Base-by-base conservation (phyloP, 2,329 filamentous ascomycete species). In the Lachnellula cervina region DNA sequence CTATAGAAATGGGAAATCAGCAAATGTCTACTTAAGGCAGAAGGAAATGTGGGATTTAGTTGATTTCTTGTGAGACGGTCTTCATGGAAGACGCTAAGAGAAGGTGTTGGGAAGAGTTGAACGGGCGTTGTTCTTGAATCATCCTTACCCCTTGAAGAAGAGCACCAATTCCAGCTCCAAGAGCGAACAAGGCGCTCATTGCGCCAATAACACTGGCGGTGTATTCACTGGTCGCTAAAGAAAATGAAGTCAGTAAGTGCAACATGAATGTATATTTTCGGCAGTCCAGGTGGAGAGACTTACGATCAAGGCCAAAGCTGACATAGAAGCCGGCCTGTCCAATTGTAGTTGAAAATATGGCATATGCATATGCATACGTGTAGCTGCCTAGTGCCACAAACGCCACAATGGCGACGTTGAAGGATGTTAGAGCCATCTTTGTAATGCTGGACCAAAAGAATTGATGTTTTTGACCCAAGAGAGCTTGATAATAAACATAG, bases 121-220 rank as follows among this genome's bases (percentile, higher is more conserved):
- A 28, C 4, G 7, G 25, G 25, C 7, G 6, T 28, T 28, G 25
- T 28, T 28, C 25, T 5, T 28, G 25, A 28, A 28, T 7, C 25
- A 28, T 28, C 25, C 25, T 28, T 28, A 28, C 86, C 77, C 88
- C 88, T 54, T 85, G 87, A 58, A 89, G 82, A 64, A 91, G 68
- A 54, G 88, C 84, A 70, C 88, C 57, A 23, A 59, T 21, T 14
- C 53, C 50, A 23, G 48, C 54, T n/a, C 57, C 57, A 2, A 42
- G 28, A 17, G 71, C 72, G 59, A 74, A 75, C 5, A 77, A 66
- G 37, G 75, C 75, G 64, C 76, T 77, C 51, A 76, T 68, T 19
- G 74, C 75, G 34, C 72, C 75, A 44, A 76, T 73, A 19, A 74
- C 76, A 45, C 72, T 71, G 9, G 21, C 28, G 8, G 44, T 46